Evolutionary conservation across 257 asterid species (phyloP).

Genomic region (Jasminum sambac): DNA sequence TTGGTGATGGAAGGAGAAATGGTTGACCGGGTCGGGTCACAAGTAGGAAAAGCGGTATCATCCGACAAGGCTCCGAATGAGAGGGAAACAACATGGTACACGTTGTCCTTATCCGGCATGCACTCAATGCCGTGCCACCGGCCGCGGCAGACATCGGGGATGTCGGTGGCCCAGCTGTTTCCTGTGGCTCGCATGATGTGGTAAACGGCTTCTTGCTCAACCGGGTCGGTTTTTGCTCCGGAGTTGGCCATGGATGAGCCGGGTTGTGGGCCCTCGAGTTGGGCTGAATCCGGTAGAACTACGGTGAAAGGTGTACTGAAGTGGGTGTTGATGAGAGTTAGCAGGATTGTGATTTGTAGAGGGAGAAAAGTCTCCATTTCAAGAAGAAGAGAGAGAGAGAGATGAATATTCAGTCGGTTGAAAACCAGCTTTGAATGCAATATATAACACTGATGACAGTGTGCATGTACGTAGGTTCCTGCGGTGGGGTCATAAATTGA

Average conservation of each 20-base stretch:
- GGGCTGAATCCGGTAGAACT: constrained; percentile 51
- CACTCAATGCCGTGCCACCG: constrained; percentile 98
- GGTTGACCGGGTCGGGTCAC: constrained; percentile 46
- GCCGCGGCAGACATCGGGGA: constrained; percentile 80
- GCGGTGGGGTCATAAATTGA: constrained; percentile 40
- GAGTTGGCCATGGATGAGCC: constrained; percentile 32
- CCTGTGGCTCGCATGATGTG: constrained; percentile 92
- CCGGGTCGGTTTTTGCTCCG: constrained; percentile 50
- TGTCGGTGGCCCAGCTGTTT: constrained; percentile 80
- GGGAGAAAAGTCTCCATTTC: constrained; percentile 31
- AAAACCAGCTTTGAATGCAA: constrained; percentile 1
- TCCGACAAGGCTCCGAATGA: constrained; percentile 85
- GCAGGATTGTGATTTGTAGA: constrained; percentile 18
- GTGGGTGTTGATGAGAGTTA: constrained; percentile 29
- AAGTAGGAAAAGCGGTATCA: constrained; percentile 88
- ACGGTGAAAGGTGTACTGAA: constrained; percentile 46
- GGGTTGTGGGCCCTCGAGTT: constrained; percentile 66
- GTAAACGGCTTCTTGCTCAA: constrained; percentile 73
- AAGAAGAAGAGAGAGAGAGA: background rate
- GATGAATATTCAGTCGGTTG: background rate
- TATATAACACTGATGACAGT: too few species aligned
- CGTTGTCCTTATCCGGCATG: constrained; percentile 73
- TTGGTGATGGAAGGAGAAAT: constrained; percentile 71
- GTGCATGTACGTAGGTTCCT: too few species aligned
- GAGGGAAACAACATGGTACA: constrained; percentile 71